A percentile compares a stretch with the other conserved stretches of the same genome.
phyloP scores from a whole-genome alignment of 495 filamentous ascomycete genomes.

The Xylaria cubensis region DNA sequence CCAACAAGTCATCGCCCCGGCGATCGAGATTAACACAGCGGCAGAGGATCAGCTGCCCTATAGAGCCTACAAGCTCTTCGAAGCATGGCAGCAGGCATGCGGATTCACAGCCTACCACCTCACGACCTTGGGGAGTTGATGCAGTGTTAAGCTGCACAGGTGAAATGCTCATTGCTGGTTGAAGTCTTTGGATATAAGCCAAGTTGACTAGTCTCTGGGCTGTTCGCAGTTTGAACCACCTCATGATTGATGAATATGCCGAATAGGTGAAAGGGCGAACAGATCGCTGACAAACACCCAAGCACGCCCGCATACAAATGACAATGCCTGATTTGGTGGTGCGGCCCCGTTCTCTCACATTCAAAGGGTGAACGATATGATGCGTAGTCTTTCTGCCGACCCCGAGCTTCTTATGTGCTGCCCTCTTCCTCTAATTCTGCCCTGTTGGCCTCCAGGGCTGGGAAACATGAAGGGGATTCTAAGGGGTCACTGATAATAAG shows the following conservation, averaged over 20 bases:
- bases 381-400: conserved; percentile 9
- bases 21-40: conserved; percentile 21
- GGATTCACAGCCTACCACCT: conserved; percentile 24
- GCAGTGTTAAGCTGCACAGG: conserved; percentile 25
- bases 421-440: conserved; percentile 23
- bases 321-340: conserved; percentile 20
- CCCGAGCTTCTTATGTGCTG: conserved; percentile 16
- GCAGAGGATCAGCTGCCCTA: conserved; percentile 26
- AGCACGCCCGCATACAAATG: conserved; percentile 27
- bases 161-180: conserved; percentile 22
- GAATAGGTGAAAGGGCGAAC: conserved; percentile 17
- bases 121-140: conserved; percentile 14
- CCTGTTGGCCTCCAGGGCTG: background rate
- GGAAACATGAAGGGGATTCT: conserved; percentile 26
- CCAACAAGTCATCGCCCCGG: conserved; percentile 9
- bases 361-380: conserved; percentile 14
- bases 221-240: conserved; percentile 21
- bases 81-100: conserved; percentile 23
- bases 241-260: conserved; percentile 22
- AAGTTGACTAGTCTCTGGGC: conserved; percentile 29
- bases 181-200: conserved; percentile 25
- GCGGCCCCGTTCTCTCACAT: conserved; percentile 12
- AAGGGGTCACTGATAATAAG: conserved; percentile 24
- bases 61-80: conserved; percentile 27
- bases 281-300: conserved; percentile 11